Percentiles rank a stretch among this genome's conserved stretches.
Evolutionary conservation across 441 rosid species (phyloP).

Genomic region (Brassica balearica): DNA sequence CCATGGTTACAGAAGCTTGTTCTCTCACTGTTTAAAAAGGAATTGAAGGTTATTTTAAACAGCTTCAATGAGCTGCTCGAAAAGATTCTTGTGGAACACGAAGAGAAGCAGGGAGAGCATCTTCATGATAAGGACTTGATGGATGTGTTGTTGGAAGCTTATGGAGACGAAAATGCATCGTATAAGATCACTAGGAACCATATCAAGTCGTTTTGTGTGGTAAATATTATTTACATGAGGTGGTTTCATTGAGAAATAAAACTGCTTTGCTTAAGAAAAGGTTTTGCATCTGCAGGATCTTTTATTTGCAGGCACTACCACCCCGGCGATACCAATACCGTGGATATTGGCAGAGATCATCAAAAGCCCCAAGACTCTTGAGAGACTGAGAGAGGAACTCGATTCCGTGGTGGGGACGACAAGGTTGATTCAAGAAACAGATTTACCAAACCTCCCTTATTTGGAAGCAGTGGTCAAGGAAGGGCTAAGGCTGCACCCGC

Average conservation of each 20-base stretch:
- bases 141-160: not conserved
- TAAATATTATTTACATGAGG: not conserved
- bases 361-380: not conserved
- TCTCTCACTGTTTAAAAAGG: too few species aligned
- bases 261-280: not conserved
- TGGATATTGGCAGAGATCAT: not conserved
- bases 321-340: not conserved
- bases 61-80: constrained; percentile 36
- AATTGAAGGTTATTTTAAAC: too few species aligned
- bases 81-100: constrained; percentile 47
- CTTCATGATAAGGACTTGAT: not conserved
- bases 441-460: not conserved
- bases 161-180: not conserved
- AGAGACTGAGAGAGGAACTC: not conserved
- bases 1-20: not conserved
- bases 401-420: not conserved
- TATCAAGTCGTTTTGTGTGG: not conserved
- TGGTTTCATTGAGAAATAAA: not conserved
- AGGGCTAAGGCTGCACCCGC: not conserved
- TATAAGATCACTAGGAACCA: not conserved
- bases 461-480: not conserved
- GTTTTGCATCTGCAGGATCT: not conserved
- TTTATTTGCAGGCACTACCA: constrained; percentile 1
- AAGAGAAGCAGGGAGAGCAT: constrained; percentile 22
- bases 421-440: not conserved